Conservation (phyloP, 2,329 filamentous ascomycete genomes). For the Nothophoma quercina region DNA sequence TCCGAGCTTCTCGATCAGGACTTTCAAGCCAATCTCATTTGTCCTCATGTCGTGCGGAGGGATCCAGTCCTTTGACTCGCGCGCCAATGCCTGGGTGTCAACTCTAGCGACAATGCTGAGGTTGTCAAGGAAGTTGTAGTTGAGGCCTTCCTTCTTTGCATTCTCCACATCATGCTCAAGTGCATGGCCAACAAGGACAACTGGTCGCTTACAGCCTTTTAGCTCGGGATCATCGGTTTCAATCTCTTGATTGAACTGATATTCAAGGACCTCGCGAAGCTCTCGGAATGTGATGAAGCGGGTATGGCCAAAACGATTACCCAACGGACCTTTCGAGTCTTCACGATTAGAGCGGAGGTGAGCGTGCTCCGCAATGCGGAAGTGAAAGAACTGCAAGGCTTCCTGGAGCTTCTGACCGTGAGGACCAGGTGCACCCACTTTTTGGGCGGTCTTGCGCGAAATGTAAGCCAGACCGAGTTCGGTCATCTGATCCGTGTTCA, state of each 20-base stretch:
- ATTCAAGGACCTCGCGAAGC: constrained; percentile 17
- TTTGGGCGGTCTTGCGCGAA: constrained; percentile 3
- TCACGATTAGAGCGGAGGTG: constrained; percentile 22
- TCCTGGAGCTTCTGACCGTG: constrained; percentile 30
- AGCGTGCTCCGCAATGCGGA: constrained; percentile 28
- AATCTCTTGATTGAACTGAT: constrained; percentile 25
- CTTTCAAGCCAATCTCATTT: constrained; percentile 20
- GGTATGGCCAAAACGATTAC: constrained; percentile 32
- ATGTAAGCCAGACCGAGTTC: constrained; percentile 33
- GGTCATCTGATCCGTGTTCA: constrained; percentile 29
- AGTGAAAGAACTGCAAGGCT: constrained; percentile 28
- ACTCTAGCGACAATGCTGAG: constrained; percentile 26
- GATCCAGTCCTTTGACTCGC: constrained; percentile 14
- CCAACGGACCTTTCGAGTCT: constrained; percentile 20
- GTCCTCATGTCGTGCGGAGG: background rate
- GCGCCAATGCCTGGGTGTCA: constrained; percentile 35
- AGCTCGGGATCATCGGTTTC: background rate
- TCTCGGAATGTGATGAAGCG: constrained; percentile 27
- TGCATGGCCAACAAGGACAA: constrained; percentile 36
- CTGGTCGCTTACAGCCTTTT: constrained; percentile 21
- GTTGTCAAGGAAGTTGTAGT: constrained; percentile 19
- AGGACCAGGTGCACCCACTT: constrained; percentile 10
- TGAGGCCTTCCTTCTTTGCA: constrained; percentile 21
- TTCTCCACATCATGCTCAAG: constrained; percentile 29
- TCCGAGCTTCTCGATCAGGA: constrained; percentile 13